Evolutionary conservation across 306 rosid species (phyloP).

Genomic region (Citrullus amarus): DNA sequence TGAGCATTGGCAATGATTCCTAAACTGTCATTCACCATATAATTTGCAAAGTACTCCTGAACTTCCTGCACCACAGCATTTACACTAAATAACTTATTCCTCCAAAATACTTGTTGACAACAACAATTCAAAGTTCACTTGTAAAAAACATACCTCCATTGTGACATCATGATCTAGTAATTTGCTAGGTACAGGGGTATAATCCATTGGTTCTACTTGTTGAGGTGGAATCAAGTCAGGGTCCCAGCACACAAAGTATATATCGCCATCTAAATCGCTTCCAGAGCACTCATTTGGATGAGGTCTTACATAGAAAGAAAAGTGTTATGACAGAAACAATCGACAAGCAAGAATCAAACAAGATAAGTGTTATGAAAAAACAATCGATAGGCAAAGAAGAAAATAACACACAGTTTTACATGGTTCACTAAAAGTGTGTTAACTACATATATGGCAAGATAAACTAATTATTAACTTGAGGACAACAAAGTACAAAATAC

Average conservation of each 20-base stretch:
- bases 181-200: conserved; percentile 27
- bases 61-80: conserved; percentile 49
- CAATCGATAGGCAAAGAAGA: too few species aligned
- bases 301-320: conserved; percentile 37
- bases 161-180: conserved; percentile 41
- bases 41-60: conserved; percentile 55
- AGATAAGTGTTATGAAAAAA: too few species aligned
- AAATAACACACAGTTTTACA: too few species aligned
- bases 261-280: conserved; percentile 79
- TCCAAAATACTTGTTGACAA: neutral
- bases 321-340: too few species aligned
- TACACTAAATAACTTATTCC: neutral
- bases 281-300: conserved; percentile 96
- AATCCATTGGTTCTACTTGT: conserved; percentile 54
- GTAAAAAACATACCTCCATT: conserved; percentile 41
- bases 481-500: too few species aligned
- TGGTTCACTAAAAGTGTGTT: too few species aligned
- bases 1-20: conserved; percentile 81
- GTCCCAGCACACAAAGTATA: conserved; percentile 76
- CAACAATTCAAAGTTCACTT: neutral
- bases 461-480: too few species aligned
- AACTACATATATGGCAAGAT: too few species aligned
- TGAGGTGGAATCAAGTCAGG: conserved; percentile 41
- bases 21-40: conserved; percentile 57
- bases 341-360: too few species aligned